Evolutionary conservation across 352 stramenopile species (phyloP), one percentile per base, ranked within the genome.

Genomic region (Phytopythium litorale): DNA sequence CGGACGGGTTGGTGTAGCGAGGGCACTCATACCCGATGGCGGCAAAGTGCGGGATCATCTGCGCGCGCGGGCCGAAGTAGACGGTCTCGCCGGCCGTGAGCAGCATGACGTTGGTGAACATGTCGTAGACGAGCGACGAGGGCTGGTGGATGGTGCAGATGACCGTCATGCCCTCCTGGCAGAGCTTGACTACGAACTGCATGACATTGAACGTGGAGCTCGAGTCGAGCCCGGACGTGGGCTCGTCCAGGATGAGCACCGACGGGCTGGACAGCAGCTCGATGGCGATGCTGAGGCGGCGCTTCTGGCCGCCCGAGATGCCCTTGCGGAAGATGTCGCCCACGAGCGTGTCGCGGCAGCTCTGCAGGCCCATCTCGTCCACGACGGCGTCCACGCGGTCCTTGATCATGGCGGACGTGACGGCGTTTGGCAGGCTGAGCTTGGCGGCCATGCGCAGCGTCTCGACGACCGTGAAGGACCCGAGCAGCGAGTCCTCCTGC

Each of bases 181-280:
- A 80, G 0, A 83, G 68, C 4, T 69, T 70, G 2, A 40, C 8
- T 30, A 86, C 70, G 33, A 70, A 78, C 66, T 83, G 70, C 67
- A 86, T 79, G 28, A 83, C 64, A 46, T 79, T 73, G 51, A 76
- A 71, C 13, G 77, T 72, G 1, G 77, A 75, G 21, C 67, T 71
- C 40, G 77, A 87, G 63, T 88, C 75, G 1, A 88, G 50, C 4
- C 75, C 78, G 2, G 67, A 85, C 23, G 82, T 91, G 11, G 86
- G 82, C 60, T 96, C 84, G 57, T 96, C 89, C 5, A 96, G 64
- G 55, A 95, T 88, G 12, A 97, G 54, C 21, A 96, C 76, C 1
- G 64, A 72, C 18, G 89, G 88, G 57, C 83, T 75, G 4, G 70
- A 79, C 15, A 97, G 66, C 28, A 96, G 64, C 60, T 94, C 88